Base-by-base conservation (phyloP, 2,329 filamentous ascomycete genomes). In the Chalara sp. region DNA sequence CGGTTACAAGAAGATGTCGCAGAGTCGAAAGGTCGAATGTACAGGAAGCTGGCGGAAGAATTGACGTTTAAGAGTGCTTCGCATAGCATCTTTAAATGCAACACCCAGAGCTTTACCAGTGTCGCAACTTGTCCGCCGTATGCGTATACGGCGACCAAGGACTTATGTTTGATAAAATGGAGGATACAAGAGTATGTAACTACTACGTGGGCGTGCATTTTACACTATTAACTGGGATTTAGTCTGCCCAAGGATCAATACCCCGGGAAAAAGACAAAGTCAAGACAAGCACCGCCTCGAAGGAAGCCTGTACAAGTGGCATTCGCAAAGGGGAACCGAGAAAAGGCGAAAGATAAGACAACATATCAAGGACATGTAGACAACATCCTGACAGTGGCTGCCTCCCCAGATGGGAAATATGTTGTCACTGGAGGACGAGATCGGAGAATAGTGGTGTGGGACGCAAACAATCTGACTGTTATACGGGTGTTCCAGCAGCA, bases 371-470 rank as follows among this genome's bases (percentile, higher is more conserved):
- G 91, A 10, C 93, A 97, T 65, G 85, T 84, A 1, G 85, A 80
- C 35, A 77, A 81, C 30, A 96, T 99, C 30, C 74, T 96, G 46
- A 83, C 84, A 41, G 84, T 97, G 32, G 91, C 90, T 0, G 88
- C 89, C 21, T 96, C 89, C 0, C 81, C 89, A 44, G 91, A 95
- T 53, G 93, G 93, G 33, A 89, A 88, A 67, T 97, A 84, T 57
- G 82, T 99, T 47, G 93, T 87, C 6, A 97, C 93, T 0, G 93
- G 92, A 46, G 92, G 92, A 46, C 79, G 82, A 56, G 92, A 97
- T 68, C 82, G 83, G 53, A 85, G 86, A 49, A 74, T 99, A 44
- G 87, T 97, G 49, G 83, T 97, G 56, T 95, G 92, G 86, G 84
- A 95, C 59, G 87, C 90, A 8, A 80, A 80, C 48, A 86, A 84